Percentiles rank a stretch among this genome's conserved stretches.
phyloP scores from a whole-genome alignment of 2,329 filamentous ascomycete species.

The Apiospora pterosperma region DNA sequence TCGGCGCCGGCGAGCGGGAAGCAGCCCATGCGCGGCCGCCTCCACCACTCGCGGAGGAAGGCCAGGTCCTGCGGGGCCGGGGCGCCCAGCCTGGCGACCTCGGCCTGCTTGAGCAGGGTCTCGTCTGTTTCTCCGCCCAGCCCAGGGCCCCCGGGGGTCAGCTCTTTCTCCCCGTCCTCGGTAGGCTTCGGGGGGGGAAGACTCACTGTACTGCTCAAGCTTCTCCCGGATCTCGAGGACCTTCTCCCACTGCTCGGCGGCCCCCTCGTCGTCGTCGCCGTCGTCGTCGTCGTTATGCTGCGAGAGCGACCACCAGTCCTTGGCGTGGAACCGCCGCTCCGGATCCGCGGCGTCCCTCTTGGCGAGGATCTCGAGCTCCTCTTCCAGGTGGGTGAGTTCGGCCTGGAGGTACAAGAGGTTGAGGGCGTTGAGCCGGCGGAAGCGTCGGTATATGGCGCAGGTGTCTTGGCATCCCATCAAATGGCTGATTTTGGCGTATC shows the following conservation, averaged over 20 bases:
- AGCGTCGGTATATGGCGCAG: conserved; percentile 11
- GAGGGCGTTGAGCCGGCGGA: conserved; percentile 6
- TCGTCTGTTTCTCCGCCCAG: conserved; percentile 3
- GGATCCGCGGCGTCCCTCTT: neutral
- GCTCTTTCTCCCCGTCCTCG: no score
- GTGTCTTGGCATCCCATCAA: conserved; percentile 11
- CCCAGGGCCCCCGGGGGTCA: no score
- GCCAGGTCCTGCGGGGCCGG: conserved; percentile 5
- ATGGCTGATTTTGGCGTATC: conserved; percentile 8
- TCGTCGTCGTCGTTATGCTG: conserved; percentile 5
- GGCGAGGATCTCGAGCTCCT: neutral
- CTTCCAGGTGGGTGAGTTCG: conserved; percentile 11
- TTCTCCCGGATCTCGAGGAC: conserved; percentile 9
- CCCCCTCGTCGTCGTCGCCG: neutral
- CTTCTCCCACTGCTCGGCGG: conserved; percentile 11
- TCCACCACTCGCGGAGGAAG: conserved; percentile 9
- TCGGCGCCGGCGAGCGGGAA: conserved; percentile 9
- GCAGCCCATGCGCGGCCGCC: conserved; percentile 8
- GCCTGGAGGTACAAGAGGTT: conserved; percentile 12
- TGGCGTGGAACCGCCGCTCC: neutral
- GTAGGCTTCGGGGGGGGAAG: no score
- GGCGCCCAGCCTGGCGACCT: conserved; percentile 3
- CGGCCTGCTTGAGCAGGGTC: conserved; percentile 5
- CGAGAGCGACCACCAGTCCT: conserved; percentile 12
- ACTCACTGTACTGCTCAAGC: conserved; percentile 11